Percentiles rank a stretch among this genome's conserved stretches.
These are phyloP conservation scores for Narthecium ossifragum DNA, from an alignment of 106 monocot species.

Conservation along the genomic window DNA sequence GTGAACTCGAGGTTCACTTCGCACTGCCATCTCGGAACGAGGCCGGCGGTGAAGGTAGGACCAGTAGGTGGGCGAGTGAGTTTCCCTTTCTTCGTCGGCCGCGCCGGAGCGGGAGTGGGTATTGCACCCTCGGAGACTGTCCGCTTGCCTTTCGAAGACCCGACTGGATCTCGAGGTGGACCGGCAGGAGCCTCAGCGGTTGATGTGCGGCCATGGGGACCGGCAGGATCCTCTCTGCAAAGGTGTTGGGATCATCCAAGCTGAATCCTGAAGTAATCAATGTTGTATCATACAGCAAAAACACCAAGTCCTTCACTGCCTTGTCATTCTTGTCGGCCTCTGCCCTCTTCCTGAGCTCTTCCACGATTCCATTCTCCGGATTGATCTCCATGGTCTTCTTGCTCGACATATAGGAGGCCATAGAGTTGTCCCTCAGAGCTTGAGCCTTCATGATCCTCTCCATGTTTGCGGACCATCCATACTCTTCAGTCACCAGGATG, in stretches of 20 bases:
- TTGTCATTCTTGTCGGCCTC: slow-evolving; percentile 84
- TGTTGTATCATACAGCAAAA: slow-evolving; percentile 61
- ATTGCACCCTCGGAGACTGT: no score
- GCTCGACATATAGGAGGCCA: slow-evolving; percentile 56
- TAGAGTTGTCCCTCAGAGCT: slow-evolving; percentile 9
- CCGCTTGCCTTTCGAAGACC: no score
- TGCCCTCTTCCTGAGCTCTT: slow-evolving; percentile 66
- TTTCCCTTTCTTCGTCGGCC: no score
- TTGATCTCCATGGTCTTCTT: slow-evolving; percentile 91
- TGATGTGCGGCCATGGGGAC: no score
- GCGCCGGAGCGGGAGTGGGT: no score
- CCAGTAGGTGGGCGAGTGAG: no score
- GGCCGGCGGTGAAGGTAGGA: no score
- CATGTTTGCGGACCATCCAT: slow-evolving; percentile 84
- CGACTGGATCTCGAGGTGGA: no score
- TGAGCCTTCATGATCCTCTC: slow-evolving; percentile 69
- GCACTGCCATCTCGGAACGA: no score
- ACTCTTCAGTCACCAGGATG: slow-evolving; percentile 71
- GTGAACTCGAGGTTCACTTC: no score
- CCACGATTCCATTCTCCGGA: slow-evolving; percentile 75
- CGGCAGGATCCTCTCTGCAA: slow-evolving; percentile 68
- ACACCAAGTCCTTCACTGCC: slow-evolving; percentile 65
- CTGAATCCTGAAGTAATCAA: slow-evolving; percentile 74
- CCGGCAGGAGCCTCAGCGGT: no score
- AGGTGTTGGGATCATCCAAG: slow-evolving; percentile 77